Evolutionary conservation across 371 early-diverging fungal species (phyloP).

Genomic region (Circinella minor): DNA sequence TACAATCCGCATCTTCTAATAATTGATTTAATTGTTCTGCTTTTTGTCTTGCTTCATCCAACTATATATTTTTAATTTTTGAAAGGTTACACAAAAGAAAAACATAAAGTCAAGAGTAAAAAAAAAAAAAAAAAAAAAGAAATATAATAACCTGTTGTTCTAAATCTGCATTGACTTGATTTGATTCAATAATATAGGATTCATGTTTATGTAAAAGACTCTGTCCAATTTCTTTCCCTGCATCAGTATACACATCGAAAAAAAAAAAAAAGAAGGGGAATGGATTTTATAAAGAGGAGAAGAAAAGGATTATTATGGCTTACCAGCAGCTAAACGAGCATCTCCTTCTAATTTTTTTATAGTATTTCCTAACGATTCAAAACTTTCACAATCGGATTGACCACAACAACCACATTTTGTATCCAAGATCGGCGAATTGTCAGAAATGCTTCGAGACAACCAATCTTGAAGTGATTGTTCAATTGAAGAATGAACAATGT

Average conservation of each 20-base stretch:
- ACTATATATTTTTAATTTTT: slow-evolving; percentile 16
- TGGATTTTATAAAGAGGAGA: not conserved
- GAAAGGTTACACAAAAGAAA: slow-evolving; percentile 11
- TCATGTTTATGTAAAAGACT: slow-evolving; percentile 51
- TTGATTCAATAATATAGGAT: slow-evolving; percentile 34
- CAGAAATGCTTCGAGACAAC: slow-evolving; percentile 34
- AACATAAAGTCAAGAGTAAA: not conserved
- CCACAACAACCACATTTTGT: slow-evolving; percentile 45
- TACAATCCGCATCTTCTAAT: slow-evolving; percentile 35
- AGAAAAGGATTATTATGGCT: not conserved
- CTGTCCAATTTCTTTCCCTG: slow-evolving; percentile 47
- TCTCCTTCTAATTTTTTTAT: slow-evolving; percentile 48
- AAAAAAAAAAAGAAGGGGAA: too few relatives aligned
- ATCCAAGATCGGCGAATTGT: slow-evolving; percentile 23
- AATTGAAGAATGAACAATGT: slow-evolving; percentile 19
- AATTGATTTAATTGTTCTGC: slow-evolving; percentile 32
- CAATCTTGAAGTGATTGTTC: slow-evolving; percentile 51
- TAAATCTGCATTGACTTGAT: slow-evolving; percentile 29
- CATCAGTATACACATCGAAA: slow-evolving; percentile 1
- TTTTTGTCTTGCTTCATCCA: slow-evolving; percentile 33
- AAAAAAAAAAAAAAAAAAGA: too few relatives aligned
- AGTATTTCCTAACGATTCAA: slow-evolving; percentile 29
- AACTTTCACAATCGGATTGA: slow-evolving; percentile 31
- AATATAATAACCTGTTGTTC: slow-evolving; percentile 36
- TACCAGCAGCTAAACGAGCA: slow-evolving; percentile 54